Conservation (phyloP, 2,329 filamentous ascomycete species). For the Neophaeococcomyces aloes region DNA sequence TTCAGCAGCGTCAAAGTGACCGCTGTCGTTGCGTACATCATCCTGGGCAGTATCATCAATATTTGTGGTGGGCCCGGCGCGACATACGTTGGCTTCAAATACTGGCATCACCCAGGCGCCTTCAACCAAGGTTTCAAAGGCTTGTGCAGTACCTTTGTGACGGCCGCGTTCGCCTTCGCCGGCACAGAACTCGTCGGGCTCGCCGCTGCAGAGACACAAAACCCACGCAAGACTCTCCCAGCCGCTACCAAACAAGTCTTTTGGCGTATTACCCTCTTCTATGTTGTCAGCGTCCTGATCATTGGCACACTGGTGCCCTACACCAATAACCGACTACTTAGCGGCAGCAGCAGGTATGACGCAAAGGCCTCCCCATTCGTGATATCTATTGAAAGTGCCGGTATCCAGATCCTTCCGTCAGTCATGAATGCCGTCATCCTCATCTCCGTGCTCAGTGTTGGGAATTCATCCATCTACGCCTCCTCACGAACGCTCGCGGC, state of each 20-base stretch:
- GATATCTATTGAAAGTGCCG: conserved; percentile 77
- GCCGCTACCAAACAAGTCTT: conserved; percentile 84
- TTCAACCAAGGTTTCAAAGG: conserved; percentile 57
- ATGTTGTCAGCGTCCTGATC: conserved; percentile 69
- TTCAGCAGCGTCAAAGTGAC: conserved; percentile 79
- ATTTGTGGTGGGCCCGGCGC: conserved; percentile 59
- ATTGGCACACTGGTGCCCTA: conserved; percentile 76
- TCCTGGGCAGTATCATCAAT: conserved; percentile 51
- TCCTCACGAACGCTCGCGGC: conserved; percentile 83
- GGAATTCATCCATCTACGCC: conserved; percentile 84
- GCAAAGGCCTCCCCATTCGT: conserved; percentile 80
- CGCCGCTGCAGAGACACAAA: conserved; percentile 48
- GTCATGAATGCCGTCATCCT: conserved; percentile 95
- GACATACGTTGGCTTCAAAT: conserved; percentile 67
- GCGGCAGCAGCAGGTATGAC: conserved; percentile 48
- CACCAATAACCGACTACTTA: conserved; percentile 49
- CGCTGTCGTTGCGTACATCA: conserved; percentile 75
- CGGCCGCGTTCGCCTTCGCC: conserved; percentile 52
- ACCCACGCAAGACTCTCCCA: conserved; percentile 60
- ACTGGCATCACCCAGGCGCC: conserved; percentile 71
- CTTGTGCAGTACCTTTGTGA: conserved; percentile 54
- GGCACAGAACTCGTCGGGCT: conserved; percentile 54
- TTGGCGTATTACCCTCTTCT: conserved; percentile 96
- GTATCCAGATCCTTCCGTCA: conserved; percentile 68
- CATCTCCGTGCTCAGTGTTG: conserved; percentile 78